Evolutionary conservation across 176 grass and related monocot genomes (phyloP), one percentile per base, ranked within the genome.

Genomic region (Alopecurus myosuroides): DNA sequence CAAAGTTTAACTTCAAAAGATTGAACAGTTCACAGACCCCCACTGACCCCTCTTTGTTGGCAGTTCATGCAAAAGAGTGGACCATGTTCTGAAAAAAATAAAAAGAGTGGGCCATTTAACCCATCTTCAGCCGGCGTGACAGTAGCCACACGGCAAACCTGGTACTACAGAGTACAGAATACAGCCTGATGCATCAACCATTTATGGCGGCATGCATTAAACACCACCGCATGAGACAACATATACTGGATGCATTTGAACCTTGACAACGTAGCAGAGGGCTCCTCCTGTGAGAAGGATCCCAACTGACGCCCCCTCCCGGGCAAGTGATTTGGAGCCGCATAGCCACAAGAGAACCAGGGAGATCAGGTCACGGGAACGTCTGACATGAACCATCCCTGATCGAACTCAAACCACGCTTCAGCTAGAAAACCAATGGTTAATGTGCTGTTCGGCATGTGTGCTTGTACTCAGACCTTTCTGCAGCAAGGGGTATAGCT

Each of bases 171-270:
- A 40, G 80, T 77, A 81, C 77, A 17, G 7, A 31, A 70, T 76
- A 81, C 77, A 79, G 82, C 36, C 53, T 71, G 70, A 73, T 73
- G 63, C 78, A 71, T 33, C 62, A 44, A 82, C 88, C 50, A 58
- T 51, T 61, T 70, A 62, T 34, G 7, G 42, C 65, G 52, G 73
- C 28, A 3, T 26, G 74, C 84, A 90, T 82, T 86, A 65, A 82
- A 81, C 62, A 48, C 17, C 31, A 64, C 44, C 55, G 60, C 69
- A 51, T 75, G 76, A 55, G 17, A 51, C 61, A 29, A 25, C 23
- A 8, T 33, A 30, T 25, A 30, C 5, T 58, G 10, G 29, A 33
- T 69, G 17, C 61, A 37, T 67, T 73, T 70, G 46, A 46, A 41
- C 25, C 35, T 56, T 70, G 51, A 33, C 14, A 60, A 10, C 25